Evolutionary conservation across 1,139 yeast genomes (phyloP).

Genomic region (Candida frijolesensis): DNA sequence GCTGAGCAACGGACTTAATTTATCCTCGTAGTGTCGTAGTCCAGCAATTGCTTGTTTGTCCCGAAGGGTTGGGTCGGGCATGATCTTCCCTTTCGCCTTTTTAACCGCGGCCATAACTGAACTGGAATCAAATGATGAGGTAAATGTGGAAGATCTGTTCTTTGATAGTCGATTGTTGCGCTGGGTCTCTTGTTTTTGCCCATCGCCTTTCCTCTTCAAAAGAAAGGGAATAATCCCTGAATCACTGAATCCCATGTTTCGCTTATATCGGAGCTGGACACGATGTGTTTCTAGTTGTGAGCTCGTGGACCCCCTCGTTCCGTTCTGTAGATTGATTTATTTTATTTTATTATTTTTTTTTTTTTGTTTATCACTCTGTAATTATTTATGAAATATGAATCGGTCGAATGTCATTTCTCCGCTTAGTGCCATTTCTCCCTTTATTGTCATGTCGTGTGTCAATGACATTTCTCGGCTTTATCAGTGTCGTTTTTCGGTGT

Average conservation of each 20-base stretch:
- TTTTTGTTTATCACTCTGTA: no score
- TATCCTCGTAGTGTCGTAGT: slow-evolving; percentile 17
- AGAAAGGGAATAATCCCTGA: neutral
- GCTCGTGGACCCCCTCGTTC: no score
- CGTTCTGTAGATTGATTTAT: no score
- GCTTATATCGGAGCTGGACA: neutral
- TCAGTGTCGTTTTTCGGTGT: no score
- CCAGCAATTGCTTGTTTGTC: slow-evolving; percentile 4
- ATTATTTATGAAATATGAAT: no score
- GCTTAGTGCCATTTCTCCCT: no score
- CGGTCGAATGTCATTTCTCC: no score
- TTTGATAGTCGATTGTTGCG: neutral
- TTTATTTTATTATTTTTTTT: no score
- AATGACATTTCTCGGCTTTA: no score
- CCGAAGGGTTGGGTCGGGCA: slow-evolving; percentile 11
- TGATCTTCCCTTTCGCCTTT: slow-evolving; percentile 6
- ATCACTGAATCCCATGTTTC: neutral
- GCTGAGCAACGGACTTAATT: slow-evolving; percentile 18
- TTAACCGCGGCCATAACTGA: slow-evolving; percentile 7
- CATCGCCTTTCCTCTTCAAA: no score
- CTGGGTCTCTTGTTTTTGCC: neutral
- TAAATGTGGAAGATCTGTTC: neutral
- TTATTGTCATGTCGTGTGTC: no score
- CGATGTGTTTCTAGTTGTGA: no score
- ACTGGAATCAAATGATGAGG: neutral